phyloP scores from a whole-genome alignment of 331 rosid genomes.

The Rhamnella rubrinervis region DNA sequence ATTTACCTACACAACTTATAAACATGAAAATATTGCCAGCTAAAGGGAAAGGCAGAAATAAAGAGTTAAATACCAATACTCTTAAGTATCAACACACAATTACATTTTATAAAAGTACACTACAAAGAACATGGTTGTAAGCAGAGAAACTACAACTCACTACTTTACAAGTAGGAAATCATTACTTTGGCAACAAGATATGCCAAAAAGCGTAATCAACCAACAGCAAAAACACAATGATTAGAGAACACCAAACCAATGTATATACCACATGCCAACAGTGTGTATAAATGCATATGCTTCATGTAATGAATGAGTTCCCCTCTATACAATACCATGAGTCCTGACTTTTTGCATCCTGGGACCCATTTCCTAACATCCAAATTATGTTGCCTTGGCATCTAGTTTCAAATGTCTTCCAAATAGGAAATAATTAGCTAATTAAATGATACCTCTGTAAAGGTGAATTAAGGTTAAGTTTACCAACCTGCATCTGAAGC shows the following conservation, averaged over 20 bases:
- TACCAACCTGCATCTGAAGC: slow-evolving; percentile 82
- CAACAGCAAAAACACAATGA: no score
- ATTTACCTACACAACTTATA: slow-evolving; percentile 65
- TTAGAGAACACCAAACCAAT: no score
- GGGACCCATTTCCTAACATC: not conserved
- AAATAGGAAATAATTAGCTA: not conserved
- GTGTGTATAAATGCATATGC: no score
- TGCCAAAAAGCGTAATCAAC: not conserved
- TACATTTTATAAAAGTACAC: no score
- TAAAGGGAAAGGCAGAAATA: not conserved
- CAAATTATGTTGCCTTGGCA: not conserved
- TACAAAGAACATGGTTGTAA: no score
- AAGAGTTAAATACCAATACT: no score
- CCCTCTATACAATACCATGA: not conserved
- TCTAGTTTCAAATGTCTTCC: not conserved
- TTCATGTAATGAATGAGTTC: not conserved
- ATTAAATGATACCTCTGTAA: not conserved
- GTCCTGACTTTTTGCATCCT: not conserved
- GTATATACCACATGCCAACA: no score
- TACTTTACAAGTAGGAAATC: no score
- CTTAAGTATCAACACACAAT: no score
- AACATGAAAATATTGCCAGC: slow-evolving; percentile 17
- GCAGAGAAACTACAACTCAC: no score
- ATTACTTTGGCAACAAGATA: no score
- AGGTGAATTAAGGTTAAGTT: not conserved